Conservation (phyloP, 441 rosid species). For the Euphorbia corollata region DNA sequence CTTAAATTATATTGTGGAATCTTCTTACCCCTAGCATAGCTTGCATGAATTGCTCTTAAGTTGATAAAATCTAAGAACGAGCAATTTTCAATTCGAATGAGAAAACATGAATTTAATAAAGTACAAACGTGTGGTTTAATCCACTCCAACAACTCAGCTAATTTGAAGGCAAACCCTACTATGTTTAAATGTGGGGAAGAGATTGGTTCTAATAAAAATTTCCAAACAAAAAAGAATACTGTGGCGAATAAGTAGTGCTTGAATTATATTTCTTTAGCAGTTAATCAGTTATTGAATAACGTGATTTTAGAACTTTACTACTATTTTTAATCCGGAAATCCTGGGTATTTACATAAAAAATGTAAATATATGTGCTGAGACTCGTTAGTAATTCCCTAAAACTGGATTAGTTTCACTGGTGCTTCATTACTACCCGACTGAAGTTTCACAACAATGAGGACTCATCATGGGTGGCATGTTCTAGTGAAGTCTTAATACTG, state of each 20-base stretch:
- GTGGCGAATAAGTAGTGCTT: not conserved
- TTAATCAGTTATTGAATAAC: not conserved
- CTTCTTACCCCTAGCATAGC: not conserved
- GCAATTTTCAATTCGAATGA: not conserved
- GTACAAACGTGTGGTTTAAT: not conserved
- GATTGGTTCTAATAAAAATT: not conserved
- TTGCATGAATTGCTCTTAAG: not conserved
- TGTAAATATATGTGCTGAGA: not conserved
- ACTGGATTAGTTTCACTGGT: not conserved
- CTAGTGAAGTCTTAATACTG: not conserved
- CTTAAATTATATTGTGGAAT: not conserved
- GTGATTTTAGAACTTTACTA: not conserved
- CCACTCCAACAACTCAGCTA: not conserved
- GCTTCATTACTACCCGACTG: no score
- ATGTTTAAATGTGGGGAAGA: not conserved
- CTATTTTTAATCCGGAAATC: not conserved
- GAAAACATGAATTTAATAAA: not conserved
- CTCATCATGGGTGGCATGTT: not conserved
- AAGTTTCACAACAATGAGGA: not conserved
- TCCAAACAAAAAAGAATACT: no score
- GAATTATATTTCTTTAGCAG: not conserved
- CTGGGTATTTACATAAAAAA: not conserved
- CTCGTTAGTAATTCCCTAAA: not conserved
- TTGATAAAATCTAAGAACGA: not conserved
- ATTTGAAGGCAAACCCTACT: not conserved